Evolutionary conservation across 805 yeast species (phyloP).

Genomic region (Starmera caribaea): DNA sequence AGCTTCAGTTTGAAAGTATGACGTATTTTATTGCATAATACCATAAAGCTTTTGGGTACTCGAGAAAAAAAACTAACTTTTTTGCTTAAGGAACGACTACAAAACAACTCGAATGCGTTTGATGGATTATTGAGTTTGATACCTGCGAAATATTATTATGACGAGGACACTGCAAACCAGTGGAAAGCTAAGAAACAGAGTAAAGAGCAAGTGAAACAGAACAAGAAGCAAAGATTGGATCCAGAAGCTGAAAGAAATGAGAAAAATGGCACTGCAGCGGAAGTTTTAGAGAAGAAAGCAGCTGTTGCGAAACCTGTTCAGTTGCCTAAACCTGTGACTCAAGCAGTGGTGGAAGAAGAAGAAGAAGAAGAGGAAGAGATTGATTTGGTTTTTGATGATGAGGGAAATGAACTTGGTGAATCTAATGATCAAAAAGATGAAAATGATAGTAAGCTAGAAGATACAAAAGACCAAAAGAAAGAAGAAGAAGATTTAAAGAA

Average conservation of each 20-base stretch:
- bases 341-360: slow-evolving; percentile 6
- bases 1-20: slow-evolving; percentile 54
- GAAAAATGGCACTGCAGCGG: slow-evolving; percentile 46
- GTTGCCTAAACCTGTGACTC: slow-evolving; percentile 25
- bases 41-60: too few relatives aligned
- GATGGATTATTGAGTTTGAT: slow-evolving; percentile 83
- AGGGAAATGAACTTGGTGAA: slow-evolving; percentile 45
- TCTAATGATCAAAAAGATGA: slow-evolving; percentile 3
- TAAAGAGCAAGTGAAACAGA: slow-evolving; percentile 50
- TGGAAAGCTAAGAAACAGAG: slow-evolving; percentile 81
- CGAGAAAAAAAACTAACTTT: slow-evolving; percentile 1
- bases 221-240: slow-evolving; percentile 65
- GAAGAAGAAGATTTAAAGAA: slow-evolving; percentile 20
- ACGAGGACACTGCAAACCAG: slow-evolving; percentile 80
- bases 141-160: slow-evolving; percentile 91
- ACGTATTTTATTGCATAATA: too few relatives aligned
- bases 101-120: slow-evolving; percentile 73
- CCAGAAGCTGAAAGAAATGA: slow-evolving; percentile 46
- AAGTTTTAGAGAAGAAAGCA: slow-evolving; percentile 46
- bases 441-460: slow-evolving; percentile 1
- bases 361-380: slow-evolving; percentile 22
- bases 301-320: slow-evolving; percentile 38
- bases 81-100: slow-evolving; percentile 53
- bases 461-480: slow-evolving; percentile 5
- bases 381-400: slow-evolving; percentile 58